Base-by-base conservation (phyloP, 176 grass and related monocot species). In the Rhynchospora breviuscula region DNA sequence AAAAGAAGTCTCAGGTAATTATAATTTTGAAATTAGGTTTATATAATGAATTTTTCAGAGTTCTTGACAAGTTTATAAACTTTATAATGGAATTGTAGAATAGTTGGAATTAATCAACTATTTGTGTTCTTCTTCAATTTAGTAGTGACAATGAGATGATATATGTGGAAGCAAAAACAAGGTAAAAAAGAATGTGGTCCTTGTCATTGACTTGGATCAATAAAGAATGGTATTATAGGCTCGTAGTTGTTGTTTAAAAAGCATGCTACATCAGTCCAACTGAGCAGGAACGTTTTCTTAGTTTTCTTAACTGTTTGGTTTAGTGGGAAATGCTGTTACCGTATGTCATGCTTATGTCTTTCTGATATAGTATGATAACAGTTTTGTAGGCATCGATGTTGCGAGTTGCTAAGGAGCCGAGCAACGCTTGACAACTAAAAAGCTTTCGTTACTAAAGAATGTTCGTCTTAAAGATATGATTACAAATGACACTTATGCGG, bases 261-360 rank as follows among this genome's bases (percentile, higher is more conserved):
- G 80, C 59, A 19, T 51, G 80, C 80, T 61, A 54, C 59, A 51
- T 82, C 80, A 52, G 45, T 66, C 80, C 80, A 82, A 67, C 31
- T 17, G 43, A 65, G 61, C 59, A 67, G 35, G 21, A 82, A 67
- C 80, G 67, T 67, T 67, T 82, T 82, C 66, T 82, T 82, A 82
- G 67, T 67, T 67, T 82, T 82, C 66, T 82, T 82, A 82, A 82
- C 44, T 65, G 35, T 59, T 82, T 82, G 67, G 43, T 31, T 82
- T 53, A 67, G 59, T 82, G 80, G 80, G 79, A 43, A 8, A 48
- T 65, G 10, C 68, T 45, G 8, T 46, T 57, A 10, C 15, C 47
- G 10, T 25, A 45, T 77, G 7, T 29, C 6, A 29, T 82, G 80
- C 62, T 40, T 59, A 11, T 33, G 15, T 18, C 13, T 59, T 26